Conservation (phyloP, 257 asterid genomes). For the Catharanthus roseus region DNA sequence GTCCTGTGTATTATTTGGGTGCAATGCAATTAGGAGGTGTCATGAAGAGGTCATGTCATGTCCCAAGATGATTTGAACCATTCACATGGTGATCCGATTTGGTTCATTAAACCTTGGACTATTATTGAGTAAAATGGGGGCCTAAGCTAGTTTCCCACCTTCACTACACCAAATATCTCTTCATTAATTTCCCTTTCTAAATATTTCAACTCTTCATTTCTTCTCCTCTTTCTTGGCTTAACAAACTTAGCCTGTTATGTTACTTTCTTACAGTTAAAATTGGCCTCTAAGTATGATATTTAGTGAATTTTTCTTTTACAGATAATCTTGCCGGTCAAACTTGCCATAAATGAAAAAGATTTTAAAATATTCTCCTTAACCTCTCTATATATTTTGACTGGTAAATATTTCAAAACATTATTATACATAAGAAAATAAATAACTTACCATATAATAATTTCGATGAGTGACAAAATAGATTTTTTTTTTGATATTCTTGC, state of each 20-base stretch:
- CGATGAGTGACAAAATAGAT: no score
- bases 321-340: background rate
- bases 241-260: background rate
- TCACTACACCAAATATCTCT: background rate
- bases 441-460: background rate
- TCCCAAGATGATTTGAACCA: background rate
- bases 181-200: background rate
- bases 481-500: no score
- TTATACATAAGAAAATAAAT: background rate
- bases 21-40: background rate
- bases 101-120: background rate
- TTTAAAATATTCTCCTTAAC: background rate
- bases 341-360: no score
- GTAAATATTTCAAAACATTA: background rate
- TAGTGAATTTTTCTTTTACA: no score
- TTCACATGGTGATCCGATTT: background rate
- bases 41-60: background rate
- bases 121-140: background rate
- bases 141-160: conserved; percentile 2
- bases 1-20: background rate
- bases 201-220: background rate
- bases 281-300: no score
- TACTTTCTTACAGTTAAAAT: no score
- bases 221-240: background rate
- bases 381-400: background rate